Conservation (phyloP, 163 green algal genomes). For the Scenedesmus sp. region DNA sequence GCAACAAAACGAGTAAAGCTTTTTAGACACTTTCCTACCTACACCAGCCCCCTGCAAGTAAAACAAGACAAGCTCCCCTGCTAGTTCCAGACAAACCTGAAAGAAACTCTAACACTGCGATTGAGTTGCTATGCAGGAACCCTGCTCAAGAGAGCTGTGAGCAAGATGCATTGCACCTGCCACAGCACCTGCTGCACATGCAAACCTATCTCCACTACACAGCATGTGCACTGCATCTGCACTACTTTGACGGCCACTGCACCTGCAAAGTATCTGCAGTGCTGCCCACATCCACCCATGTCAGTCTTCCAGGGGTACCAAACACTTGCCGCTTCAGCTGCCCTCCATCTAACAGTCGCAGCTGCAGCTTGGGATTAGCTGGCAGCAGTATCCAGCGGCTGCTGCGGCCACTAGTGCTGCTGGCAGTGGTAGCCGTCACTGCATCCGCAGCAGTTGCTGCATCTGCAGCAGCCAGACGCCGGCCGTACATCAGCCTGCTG, state of each 20-base stretch:
- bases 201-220: background rate
- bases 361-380: constrained; percentile 11
- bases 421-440: background rate
- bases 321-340: background rate
- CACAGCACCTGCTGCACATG: too few species aligned
- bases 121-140: too few species aligned
- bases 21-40: too few species aligned
- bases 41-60: too few species aligned
- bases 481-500: background rate
- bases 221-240: background rate
- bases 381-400: constrained; percentile 2
- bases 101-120: too few species aligned
- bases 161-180: too few species aligned
- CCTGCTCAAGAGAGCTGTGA: too few species aligned
- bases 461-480: background rate
- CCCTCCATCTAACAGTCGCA: constrained; percentile 1
- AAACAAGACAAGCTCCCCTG: too few species aligned
- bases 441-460: background rate
- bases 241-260: background rate
- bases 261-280: constrained; percentile 26
- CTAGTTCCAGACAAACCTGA: too few species aligned
- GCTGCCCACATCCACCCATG: background rate
- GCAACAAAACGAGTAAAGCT: too few species aligned
- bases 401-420: background rate
- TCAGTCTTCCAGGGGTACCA: background rate